Evolutionary conservation across 768 basidiomycete species (phyloP), one percentile per base, ranked within the genome.

Genomic region (Dentipellis sp.): DNA sequence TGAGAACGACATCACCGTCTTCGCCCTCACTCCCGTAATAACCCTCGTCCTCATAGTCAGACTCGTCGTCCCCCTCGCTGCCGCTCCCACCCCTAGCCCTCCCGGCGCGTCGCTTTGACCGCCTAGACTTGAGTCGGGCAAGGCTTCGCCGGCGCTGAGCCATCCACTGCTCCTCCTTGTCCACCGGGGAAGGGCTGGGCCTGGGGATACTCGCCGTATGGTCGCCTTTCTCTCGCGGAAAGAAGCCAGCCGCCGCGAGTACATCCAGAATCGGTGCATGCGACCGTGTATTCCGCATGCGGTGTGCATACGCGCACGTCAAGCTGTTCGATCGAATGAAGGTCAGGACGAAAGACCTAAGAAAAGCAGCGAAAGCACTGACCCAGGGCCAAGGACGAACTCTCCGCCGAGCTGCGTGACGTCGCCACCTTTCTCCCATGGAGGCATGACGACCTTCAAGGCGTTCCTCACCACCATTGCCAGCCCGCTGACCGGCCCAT

Each of bases 351-450:
- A 35, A 40, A 50, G n/a, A 49, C 14, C 4, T 9, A 19, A 10
- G 39, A 39, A n/a, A 17, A 54, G 47, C 23, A 17, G 40, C 11
- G 23, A 5, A 21, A 12, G 29, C 42, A 65, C 76, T 59, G 59
- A 82, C 80, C 80, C 82, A 9, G 82, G 81, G 12, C 80, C 81
- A 14, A 88, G 74, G 22, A 88, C 78, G 65, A 95, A 94, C 72
- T 97, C 94, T 21, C 94, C 94, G 10, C 94, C 94, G 17, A 95
- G 74, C 69, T 94, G 91, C 42, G 77, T 70, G 45, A 83, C 68
- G 63, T 92, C 84, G 0, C 91, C 91, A 2, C 84, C 86, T 58
- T 80, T 81, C 71, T 85, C 85, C 82, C 87, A 88, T 12, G 91
- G 74, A 0, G 90, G 89, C 84, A 94, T 86, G 22, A 84, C 81